Percentiles rank a stretch among this genome's conserved stretches.
phyloP scores from a whole-genome alignment of 805 yeast species.

The Metschnikowia aberdeeniae region DNA sequence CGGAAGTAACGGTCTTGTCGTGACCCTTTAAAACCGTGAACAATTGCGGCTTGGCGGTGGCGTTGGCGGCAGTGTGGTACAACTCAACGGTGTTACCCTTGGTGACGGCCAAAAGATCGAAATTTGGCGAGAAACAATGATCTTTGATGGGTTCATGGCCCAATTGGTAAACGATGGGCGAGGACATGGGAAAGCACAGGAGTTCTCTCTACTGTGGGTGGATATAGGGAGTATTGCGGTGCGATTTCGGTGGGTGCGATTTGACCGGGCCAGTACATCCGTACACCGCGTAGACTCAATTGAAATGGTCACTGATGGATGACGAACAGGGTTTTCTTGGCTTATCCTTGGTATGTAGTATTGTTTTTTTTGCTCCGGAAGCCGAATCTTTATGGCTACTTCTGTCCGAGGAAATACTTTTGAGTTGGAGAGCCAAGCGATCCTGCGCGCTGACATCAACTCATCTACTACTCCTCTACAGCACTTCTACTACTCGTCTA shows the following conservation, averaged over 20 bases:
- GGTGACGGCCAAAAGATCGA: constrained; percentile 68
- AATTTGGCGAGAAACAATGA: constrained; percentile 78
- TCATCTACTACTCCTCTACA: no score
- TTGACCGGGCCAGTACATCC: neutral
- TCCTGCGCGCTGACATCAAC: no score
- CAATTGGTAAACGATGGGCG: constrained; percentile 52
- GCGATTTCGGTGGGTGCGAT: neutral
- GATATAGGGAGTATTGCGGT: neutral
- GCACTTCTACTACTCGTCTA: no score
- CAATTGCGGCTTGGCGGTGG: constrained; percentile 48
- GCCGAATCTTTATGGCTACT: no score
- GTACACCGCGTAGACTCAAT: neutral
- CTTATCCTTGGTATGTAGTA: no score
- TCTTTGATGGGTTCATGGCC: constrained; percentile 87
- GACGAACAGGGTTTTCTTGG: no score
- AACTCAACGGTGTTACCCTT: constrained; percentile 73
- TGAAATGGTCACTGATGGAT: no score
- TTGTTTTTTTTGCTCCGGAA: no score
- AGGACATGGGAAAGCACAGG: constrained; percentile 14
- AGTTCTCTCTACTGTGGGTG: constrained; percentile 19
- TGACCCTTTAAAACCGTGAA: constrained; percentile 73
- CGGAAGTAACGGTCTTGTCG: constrained; percentile 91
- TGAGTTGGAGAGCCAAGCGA: no score
- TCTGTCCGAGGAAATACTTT: no score
- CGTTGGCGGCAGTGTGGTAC: constrained; percentile 49